These are phyloP conservation scores for Macrolepiota albuminosa DNA, from an alignment of 768 basidiomycete genomes.

Conservation along the genomic window DNA sequence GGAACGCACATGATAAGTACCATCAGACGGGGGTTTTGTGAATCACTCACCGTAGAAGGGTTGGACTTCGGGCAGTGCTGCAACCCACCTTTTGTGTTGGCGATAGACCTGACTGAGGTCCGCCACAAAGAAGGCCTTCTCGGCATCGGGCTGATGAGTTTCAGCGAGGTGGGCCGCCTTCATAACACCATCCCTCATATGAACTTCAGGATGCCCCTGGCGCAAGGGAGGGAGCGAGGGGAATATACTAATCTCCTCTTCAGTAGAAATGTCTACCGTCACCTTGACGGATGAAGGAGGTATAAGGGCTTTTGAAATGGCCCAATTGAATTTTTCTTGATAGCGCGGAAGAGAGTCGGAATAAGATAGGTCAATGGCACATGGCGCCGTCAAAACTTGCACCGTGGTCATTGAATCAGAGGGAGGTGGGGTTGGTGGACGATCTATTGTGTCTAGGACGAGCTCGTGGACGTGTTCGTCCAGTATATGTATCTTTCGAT, in stretches of 20 bases:
- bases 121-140: constrained; percentile 94
- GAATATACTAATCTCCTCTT: constrained; percentile 41
- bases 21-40: neutral
- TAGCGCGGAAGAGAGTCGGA: constrained; percentile 18
- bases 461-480: constrained; percentile 12
- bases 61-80: constrained; percentile 76
- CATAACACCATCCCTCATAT: constrained; percentile 76
- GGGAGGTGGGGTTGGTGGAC: constrained; percentile 16
- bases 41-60: constrained; percentile 84
- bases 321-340: constrained; percentile 50
- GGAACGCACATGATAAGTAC: constrained; percentile 7
- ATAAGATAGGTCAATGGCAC: constrained; percentile 28
- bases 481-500: constrained; percentile 4
- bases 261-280: constrained; percentile 15
- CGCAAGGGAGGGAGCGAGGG: constrained; percentile 62
- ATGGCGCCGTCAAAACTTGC: constrained; percentile 39
- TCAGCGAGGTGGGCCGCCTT: constrained; percentile 48
- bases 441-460: constrained; percentile 24
- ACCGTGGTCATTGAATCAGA: constrained; percentile 52
- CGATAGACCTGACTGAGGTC: constrained; percentile 85
- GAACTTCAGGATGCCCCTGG: constrained; percentile 66
- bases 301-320: constrained; percentile 27
- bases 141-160: constrained; percentile 64
- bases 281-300: constrained; percentile 49
- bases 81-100: constrained; percentile 81